phyloP scores from a whole-genome alignment of 176 grass and related monocot species.

The Aegilops bicornis region DNA sequence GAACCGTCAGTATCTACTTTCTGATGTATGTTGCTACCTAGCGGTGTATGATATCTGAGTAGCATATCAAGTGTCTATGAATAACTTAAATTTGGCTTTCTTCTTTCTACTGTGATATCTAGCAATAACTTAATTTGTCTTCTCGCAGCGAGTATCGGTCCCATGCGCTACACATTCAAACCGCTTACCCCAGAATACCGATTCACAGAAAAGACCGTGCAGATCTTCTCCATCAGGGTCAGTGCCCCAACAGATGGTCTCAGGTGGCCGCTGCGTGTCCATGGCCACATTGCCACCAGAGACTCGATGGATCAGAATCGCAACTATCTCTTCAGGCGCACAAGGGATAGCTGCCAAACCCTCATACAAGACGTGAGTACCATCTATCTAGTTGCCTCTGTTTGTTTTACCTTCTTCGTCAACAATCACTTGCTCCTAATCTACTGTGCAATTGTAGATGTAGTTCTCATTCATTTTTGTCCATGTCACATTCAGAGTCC shows the following conservation, averaged over 20 bases:
- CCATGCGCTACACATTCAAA: background rate
- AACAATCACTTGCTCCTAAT: background rate
- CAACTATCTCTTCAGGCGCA: background rate
- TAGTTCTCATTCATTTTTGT: background rate
- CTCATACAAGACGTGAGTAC: background rate
- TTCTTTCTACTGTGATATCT: background rate
- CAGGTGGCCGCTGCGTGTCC: background rate
- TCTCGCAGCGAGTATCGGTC: background rate
- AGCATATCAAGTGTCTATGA: no score
- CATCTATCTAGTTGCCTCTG: no score
- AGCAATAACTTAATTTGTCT: background rate
- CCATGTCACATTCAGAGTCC: background rate
- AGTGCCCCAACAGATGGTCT: background rate
- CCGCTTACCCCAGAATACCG: background rate
- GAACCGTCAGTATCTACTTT: background rate
- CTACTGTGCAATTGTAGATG: background rate
- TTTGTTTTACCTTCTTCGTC: background rate
- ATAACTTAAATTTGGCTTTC: no score
- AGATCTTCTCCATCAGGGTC: conserved; percentile 7
- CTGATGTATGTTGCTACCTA: background rate
- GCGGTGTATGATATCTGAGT: background rate
- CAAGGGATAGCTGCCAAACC: background rate
- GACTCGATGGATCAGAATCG: background rate
- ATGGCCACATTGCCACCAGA: background rate
- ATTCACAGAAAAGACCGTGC: background rate